Evolutionary conservation across 805 yeast species (phyloP), one percentile per base, ranked within the genome.

Genomic region (Yamadazyma tumulicola): DNA sequence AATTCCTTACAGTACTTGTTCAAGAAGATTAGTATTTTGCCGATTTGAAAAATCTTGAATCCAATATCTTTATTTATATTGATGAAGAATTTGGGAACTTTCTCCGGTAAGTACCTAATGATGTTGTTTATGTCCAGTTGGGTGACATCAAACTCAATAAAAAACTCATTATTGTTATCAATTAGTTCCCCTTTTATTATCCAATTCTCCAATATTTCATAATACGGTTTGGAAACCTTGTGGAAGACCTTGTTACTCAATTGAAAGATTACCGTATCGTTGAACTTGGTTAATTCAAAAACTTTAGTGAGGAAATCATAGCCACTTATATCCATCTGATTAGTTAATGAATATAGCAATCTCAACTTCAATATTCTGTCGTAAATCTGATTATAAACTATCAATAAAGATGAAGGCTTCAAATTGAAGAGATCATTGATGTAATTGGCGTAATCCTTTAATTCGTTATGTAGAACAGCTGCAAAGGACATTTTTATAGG

Each of bases 1-100:
- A 76, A 59, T 46, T 85, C 93, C 21, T 74, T 72, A 56, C 96
- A 86, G 28, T 72, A 71, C 18, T 64, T 64, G 23, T 77, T 74
- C 29, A 89, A 59, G 51, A 81, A 89, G 7, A 75, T 67, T 5
- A 81, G 60, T 5, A 85, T 74, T 42, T 81, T 79, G 0, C 98
- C 98, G 13, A 83, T 77, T 32, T 81, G 78, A 45, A 64, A 77
- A 5, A 80, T 69, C 38, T 70, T 64, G 16, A 57, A 48, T 3
- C 78, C 70, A 2, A 67, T 48, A 10, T 55, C 52, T 5, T 44
- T 44, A 2, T 52, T 49, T 20, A 45, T 51, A 10, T 38, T 30
- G 6, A 69, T 44, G 21, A 77, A 52, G 42, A 76, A 75, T 6
- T 41, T 34, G 0, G 85, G 85, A 4, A 70, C 61, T 26, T 59